Evolutionary conservation across 139 green algal genomes (phyloP), one percentile per base, ranked within the genome.

Genomic region (Nannochloris sp.): DNA sequence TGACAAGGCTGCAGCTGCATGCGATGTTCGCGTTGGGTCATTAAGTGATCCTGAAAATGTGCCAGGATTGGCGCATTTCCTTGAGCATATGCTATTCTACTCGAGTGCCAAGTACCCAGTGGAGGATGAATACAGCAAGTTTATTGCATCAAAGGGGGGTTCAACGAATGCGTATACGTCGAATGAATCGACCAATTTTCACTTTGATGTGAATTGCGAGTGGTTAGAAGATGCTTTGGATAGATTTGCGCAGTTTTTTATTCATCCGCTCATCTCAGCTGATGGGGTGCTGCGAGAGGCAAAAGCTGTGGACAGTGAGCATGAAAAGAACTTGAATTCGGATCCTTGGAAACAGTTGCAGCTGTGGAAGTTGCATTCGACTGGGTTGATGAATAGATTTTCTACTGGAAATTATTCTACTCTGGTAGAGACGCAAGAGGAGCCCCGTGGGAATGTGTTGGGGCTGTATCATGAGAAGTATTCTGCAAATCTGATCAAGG

Each of bases 51-150:
- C 88, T 4, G 34, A 70, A 12, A 75, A 80, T 3, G 24, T 95
- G 5, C 79, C 74, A 15, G 88, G 88, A 7, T 63, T 95, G 25
- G 87, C 89, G 0, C 89, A 96, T 66, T 96, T 96, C 70, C 72
- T 63, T 6, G 81, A 96, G 80, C 89, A 96, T 71, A 96, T 96
- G 89, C 83, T 96, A 3, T 96, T 96, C 72, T 96, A 94, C 62
- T 69, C 68, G 8, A 82, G 62, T 44, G 83, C 80, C 12, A 92
- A 92, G 62, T 96, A 93, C 67, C 87, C 83, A 5, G 18, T 76
- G 18, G 70, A 77, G 49, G 70, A 72, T 23, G 70, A 64, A 34
- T 77, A 77, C 50, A 69, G 57, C 37, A 78, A 77, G 57, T 91
- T 78, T 37, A 59, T 89, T 16, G 56, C 48, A 6, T 75, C 87